Conservation (phyloP, 2,329 filamentous ascomycete genomes). For the Sclerotinia minor region DNA sequence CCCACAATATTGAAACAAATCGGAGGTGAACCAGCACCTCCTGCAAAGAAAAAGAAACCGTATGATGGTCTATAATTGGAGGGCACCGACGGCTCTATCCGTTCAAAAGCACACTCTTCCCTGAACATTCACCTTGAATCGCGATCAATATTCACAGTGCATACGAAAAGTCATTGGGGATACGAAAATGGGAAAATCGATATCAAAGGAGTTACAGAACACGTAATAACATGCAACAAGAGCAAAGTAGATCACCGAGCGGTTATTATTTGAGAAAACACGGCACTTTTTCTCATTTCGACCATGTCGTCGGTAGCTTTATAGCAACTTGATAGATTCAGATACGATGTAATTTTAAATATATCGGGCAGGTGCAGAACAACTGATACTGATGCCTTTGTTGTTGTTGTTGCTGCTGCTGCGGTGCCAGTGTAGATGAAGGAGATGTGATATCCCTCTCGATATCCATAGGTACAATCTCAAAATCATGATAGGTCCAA, state of each 20-base stretch:
- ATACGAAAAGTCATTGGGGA: neutral
- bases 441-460: neutral
- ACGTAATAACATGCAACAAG: conserved; percentile 21
- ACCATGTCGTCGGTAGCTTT: conserved; percentile 20
- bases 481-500: neutral
- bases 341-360: neutral
- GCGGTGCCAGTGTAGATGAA: conserved; percentile 6
- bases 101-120: neutral
- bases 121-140: neutral
- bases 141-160: neutral
- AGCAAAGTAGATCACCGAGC: neutral
- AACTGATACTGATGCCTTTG: neutral
- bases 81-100: neutral
- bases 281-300: conserved; percentile 10
- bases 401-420: neutral
- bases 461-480: neutral
- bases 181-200: neutral
- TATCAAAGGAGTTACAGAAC: conserved; percentile 6
- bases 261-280: neutral
- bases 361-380: conserved; percentile 16
- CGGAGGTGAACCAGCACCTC: neutral
- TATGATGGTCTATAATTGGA: conserved; percentile 4
- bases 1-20: neutral
- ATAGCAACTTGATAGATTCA: conserved; percentile 12
- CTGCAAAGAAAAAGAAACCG: neutral